Percentiles rank a stretch among this genome's conserved stretches.
phyloP scores from a whole-genome alignment of 345 rosid genomes.

The Schrenkiella parvula region DNA sequence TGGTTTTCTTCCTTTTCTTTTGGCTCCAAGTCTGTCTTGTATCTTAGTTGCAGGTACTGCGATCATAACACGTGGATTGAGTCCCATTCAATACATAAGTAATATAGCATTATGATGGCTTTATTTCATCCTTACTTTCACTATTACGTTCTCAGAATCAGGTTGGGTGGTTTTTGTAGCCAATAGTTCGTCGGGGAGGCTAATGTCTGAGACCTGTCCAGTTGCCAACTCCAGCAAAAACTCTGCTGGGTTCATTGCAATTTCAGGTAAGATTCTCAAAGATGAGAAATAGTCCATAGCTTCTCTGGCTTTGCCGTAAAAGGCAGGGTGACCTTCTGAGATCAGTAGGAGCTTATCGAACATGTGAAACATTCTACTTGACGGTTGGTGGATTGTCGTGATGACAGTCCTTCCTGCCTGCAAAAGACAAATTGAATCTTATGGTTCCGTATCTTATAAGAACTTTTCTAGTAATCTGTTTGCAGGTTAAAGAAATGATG shows the following conservation, averaged over 20 bases:
- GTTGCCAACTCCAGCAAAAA: constrained; percentile 92
- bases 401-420: constrained; percentile 89
- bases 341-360: constrained; percentile 86
- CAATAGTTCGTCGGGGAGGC: constrained; percentile 60
- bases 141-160: constrained; percentile 49
- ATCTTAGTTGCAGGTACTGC: constrained; percentile 75
- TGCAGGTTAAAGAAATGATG: background rate
- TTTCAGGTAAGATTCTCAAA: constrained; percentile 69
- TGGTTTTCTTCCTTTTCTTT: constrained; percentile 75
- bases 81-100: background rate
- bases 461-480: background rate
- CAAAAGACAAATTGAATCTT: background rate
- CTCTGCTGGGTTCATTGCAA: constrained; percentile 96
- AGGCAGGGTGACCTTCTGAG: constrained; percentile 84
- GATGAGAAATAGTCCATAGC: constrained; percentile 74
- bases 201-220: constrained; percentile 76
- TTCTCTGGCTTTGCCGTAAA: constrained; percentile 77
- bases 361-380: constrained; percentile 92
- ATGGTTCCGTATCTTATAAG: background rate
- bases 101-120: background rate
- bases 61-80: background rate
- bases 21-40: constrained; percentile 67
- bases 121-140: constrained; percentile 43
- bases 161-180: constrained; percentile 34
- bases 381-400: constrained; percentile 92